Evolutionary conservation across 1,284 basidiomycete genomes (phyloP), one percentile per base, ranked within the genome.

Genomic region (Grifola frondosa): DNA sequence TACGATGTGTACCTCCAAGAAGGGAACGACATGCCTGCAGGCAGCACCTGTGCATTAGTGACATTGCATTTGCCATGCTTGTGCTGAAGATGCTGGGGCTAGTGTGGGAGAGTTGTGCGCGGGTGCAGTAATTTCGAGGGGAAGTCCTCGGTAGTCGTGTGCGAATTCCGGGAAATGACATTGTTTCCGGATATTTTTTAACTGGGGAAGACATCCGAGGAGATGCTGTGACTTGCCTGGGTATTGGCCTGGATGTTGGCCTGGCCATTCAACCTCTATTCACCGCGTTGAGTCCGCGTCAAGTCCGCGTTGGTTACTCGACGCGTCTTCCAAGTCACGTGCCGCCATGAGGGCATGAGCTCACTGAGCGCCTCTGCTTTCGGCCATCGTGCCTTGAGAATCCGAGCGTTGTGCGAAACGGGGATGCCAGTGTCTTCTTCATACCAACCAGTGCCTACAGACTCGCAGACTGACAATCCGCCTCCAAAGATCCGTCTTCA

Each of bases 51-150:
- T 50, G 69, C 69, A 26, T 51, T 73, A 48, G 67, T 73, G 20
- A 73, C 75, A 13, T 59, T 79, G 44, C 77, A 80, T 59, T 54
- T 79, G 40, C 76, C 75, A 11, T 78, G 77, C 49, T 58, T 80
- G 46, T 78, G 77, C 49, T 78, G 59, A 61, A 26, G 26, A 19
- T 17, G 35, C 31, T n/a, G n/a, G n/a, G n/a, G n/a, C n/a, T n/a
- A n/a, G n/a, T n/a, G n/a, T n/a, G n/a, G n/a, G n/a, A n/a, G n/a
- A n/a, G n/a, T n/a, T n/a, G n/a, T n/a, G n/a, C n/a, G n/a, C n/a
- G n/a, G n/a, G n/a, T n/a, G n/a, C n/a, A n/a, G n/a, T n/a, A n/a
- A n/a, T n/a, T n/a, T n/a, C n/a, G n/a, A n/a, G n/a, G n/a, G n/a
- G n/a, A n/a, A n/a, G n/a, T n/a, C 20, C 26, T 39, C 24, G 32